Percentiles rank a stretch among this genome's conserved stretches.
These are phyloP conservation scores for Penicillium manginii DNA, from an alignment of 495 filamentous ascomycete species.

Conservation along the genomic window DNA sequence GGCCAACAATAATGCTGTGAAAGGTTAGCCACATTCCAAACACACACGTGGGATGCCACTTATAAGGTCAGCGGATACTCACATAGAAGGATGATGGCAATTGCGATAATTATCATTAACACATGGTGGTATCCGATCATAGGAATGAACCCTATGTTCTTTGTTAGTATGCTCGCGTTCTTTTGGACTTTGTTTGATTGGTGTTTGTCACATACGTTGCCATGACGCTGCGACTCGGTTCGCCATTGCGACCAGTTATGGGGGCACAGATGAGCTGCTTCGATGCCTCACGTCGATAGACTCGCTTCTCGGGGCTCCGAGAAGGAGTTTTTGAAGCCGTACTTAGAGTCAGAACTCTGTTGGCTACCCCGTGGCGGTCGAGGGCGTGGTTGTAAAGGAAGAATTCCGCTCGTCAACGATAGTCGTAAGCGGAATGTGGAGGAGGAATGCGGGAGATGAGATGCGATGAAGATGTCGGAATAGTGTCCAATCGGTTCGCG, in stretches of 20 bases:
- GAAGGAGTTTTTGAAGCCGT: conserved; percentile 42
- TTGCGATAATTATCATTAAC: conserved; percentile 93
- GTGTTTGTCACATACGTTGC: conserved; percentile 34
- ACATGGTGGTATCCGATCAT: conserved; percentile 99
- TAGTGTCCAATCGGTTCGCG: conserved; percentile 12
- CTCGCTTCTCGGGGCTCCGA: conserved; percentile 55
- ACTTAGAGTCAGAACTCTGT: conserved; percentile 10
- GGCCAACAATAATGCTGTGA: conserved; percentile 64
- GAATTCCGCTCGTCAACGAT: conserved; percentile 13
- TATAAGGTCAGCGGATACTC: conserved; percentile 40
- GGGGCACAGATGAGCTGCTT: conserved; percentile 14
- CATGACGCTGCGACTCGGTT: conserved; percentile 29
- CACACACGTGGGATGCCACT: not conserved
- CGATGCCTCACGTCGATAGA: conserved; percentile 24
- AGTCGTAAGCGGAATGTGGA: conserved; percentile 35
- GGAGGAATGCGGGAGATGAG: conserved; percentile 25
- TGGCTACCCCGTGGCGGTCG: conserved; percentile 6
- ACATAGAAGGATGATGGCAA: conserved; percentile 96
- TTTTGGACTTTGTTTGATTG: not conserved
- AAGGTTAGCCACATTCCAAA: conserved; percentile 30
- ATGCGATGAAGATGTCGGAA: conserved; percentile 15
- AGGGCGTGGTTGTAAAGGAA: not conserved
- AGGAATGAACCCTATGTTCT: conserved; percentile 74
- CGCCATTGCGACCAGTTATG: conserved; percentile 35
- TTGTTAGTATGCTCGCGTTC: conserved; percentile 13